Percentiles rank a stretch among this genome's conserved stretches.
phyloP scores from a whole-genome alignment of 441 rosid genomes.

The Hura crepitans region DNA sequence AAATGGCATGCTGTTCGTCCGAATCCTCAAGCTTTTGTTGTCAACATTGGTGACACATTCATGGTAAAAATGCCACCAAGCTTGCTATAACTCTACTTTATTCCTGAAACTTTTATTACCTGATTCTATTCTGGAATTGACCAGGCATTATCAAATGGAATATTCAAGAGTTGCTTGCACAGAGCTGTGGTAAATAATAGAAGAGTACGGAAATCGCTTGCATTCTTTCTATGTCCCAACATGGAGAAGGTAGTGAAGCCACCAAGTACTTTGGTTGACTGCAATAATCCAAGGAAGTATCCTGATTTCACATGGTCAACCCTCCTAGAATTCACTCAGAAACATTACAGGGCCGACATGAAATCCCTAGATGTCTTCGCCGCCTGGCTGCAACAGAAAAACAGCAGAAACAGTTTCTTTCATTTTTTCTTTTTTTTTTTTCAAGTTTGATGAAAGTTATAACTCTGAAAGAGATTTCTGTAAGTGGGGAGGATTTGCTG shows the following conservation, averaged over 20 bases:
- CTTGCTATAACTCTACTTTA: too few species aligned
- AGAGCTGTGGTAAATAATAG: conserved; percentile 77
- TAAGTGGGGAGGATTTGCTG: neutral
- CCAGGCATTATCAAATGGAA: conserved; percentile 84
- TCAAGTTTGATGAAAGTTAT: conserved; percentile 1
- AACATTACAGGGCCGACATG: conserved; percentile 92
- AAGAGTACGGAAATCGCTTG: conserved; percentile 73
- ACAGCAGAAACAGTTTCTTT: neutral
- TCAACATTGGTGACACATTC: conserved; percentile 94
- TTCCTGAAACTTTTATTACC: too few species aligned
- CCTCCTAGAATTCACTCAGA: conserved; percentile 80
- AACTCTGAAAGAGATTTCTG: too few species aligned
- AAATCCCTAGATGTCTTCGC: conserved; percentile 72
- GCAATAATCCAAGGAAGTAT: conserved; percentile 44
- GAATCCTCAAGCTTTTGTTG: conserved; percentile 63
- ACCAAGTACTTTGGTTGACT: conserved; percentile 50
- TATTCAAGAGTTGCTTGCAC: conserved; percentile 89
- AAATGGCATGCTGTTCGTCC: conserved; percentile 73
- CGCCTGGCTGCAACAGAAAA: conserved; percentile 54
- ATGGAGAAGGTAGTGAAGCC: conserved; percentile 73
- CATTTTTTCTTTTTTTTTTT: neutral
- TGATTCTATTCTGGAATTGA: neutral
- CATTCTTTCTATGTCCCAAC: conserved; percentile 85
- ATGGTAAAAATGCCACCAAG: conserved; percentile 51
- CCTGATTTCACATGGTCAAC: conserved; percentile 89